phyloP scores from a whole-genome alignment of 352 stramenopile genomes.

The Globisporangium spiculum region DNA sequence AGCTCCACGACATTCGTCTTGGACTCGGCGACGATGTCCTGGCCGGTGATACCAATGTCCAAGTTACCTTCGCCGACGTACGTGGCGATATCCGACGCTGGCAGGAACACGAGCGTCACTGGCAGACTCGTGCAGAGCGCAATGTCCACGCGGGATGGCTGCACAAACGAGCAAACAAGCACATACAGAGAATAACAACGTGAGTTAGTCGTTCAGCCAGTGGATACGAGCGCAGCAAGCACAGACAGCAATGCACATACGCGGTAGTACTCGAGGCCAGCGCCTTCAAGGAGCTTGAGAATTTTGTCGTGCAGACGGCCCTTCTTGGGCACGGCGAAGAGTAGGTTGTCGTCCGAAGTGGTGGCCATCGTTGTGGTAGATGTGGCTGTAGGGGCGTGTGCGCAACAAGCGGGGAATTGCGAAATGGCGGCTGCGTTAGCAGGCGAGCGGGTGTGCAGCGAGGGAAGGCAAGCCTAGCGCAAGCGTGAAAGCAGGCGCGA shows the following conservation, averaged over 20 bases:
- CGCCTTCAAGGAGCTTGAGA: conserved; percentile 93
- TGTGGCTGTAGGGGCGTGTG: not conserved
- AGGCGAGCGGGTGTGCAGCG: not conserved
- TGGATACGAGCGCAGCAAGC: not conserved
- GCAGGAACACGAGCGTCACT: conserved; percentile 97
- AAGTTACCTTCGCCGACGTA: conserved; percentile 98
- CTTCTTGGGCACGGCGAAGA: conserved; percentile 98
- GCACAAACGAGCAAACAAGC: not conserved
- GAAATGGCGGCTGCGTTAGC: not conserved
- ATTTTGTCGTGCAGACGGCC: conserved; percentile 96
- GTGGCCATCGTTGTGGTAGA: conserved; percentile 15
- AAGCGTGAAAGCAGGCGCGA: not conserved
- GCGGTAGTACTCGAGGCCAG: conserved; percentile 95
- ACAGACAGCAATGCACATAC: conserved; percentile 27
- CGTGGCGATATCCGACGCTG: conserved; percentile 95
- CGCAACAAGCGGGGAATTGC: conserved; percentile 6
- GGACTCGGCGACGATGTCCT: conserved; percentile 93
- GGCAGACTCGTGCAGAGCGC: conserved; percentile 92
- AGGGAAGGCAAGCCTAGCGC: not conserved
- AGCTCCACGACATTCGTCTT: conserved; percentile 89
- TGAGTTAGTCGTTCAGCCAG: not conserved
- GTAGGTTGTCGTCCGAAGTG: conserved; percentile 58
- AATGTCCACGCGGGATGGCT: conserved; percentile 89
- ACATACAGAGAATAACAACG: not conserved
- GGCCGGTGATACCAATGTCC: conserved; percentile 97